Percentiles rank a stretch among this genome's conserved stretches.
These are phyloP conservation scores for Hyaloperonospora brassicae DNA, from an alignment of 352 stramenopile genomes.

Conservation along the genomic window DNA sequence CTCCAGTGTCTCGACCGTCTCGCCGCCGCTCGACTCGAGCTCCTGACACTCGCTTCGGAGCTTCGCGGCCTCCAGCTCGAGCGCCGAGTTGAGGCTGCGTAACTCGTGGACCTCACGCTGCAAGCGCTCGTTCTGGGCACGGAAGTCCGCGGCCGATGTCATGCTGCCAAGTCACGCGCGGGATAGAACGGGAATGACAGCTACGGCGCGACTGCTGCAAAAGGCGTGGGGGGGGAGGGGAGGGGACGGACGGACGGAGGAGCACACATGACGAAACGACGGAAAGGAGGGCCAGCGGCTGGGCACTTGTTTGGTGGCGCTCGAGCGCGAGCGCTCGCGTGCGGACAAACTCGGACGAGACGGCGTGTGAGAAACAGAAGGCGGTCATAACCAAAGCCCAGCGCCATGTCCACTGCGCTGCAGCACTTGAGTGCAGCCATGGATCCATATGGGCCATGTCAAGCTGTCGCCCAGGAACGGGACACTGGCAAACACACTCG, in stretches of 20 bases:
- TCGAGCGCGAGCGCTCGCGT: too few species aligned
- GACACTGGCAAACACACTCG: too few species aligned
- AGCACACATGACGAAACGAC: slow-evolving; percentile 1
- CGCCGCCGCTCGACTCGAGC: slow-evolving; percentile 29
- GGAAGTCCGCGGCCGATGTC: slow-evolving; percentile 31
- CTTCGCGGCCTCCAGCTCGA: slow-evolving; percentile 52
- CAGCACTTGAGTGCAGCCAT: too few species aligned
- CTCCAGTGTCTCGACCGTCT: slow-evolving; percentile 38
- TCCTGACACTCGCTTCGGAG: slow-evolving; percentile 43
- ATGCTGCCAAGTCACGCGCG: slow-evolving; percentile 6
- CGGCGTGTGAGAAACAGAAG: too few species aligned
- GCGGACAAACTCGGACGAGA: too few species aligned
- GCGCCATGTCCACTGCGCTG: too few species aligned
- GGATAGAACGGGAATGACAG: slow-evolving; percentile 7
- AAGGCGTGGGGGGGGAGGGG: neutral
- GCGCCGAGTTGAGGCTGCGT: slow-evolving; percentile 48
- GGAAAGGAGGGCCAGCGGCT: slow-evolving; percentile 2
- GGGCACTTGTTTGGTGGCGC: neutral
- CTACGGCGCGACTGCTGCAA: neutral
- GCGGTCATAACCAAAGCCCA: too few species aligned
- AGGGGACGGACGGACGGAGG: slow-evolving; percentile 4
- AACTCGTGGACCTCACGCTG: slow-evolving; percentile 49
- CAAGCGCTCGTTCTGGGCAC: slow-evolving; percentile 52
- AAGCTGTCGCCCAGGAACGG: too few species aligned
- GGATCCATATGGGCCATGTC: too few species aligned